Conservation (phyloP, 805 yeast genomes). For the Jamesozyma spencerorum region DNA sequence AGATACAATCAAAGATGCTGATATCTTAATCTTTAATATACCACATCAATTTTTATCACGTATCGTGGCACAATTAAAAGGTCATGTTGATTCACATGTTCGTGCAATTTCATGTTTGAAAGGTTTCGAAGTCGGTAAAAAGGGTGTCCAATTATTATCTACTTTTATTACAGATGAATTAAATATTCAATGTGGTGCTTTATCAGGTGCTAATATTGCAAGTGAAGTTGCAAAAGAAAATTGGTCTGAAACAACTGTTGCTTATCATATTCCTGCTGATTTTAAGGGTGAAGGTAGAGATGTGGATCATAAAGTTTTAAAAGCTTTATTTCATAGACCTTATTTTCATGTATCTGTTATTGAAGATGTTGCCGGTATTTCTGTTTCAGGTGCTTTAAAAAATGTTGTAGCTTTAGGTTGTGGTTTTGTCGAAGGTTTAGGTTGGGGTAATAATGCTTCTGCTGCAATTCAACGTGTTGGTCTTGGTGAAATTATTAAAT, state of each 20-base stretch:
- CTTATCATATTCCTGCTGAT: slow-evolving; percentile 68
- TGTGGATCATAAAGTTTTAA: slow-evolving; percentile 62
- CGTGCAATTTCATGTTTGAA: slow-evolving; percentile 93
- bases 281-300: slow-evolving; percentile 37
- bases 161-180: slow-evolving; percentile 69
- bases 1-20: slow-evolving; percentile 70
- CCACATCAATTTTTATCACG: slow-evolving; percentile 92
- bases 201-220: slow-evolving; percentile 95
- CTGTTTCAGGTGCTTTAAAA: slow-evolving; percentile 94
- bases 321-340: slow-evolving; percentile 88
- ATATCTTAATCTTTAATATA: slow-evolving; percentile 83
- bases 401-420: slow-evolving; percentile 94
- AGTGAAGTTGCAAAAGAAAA: slow-evolving; percentile 91
- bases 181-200: slow-evolving; percentile 88
- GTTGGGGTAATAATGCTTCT: slow-evolving; percentile 99
- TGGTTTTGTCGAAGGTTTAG: slow-evolving; percentile 94
- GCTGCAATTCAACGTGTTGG: slow-evolving; percentile 97
- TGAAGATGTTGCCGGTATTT: slow-evolving; percentile 90
- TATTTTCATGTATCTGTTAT: slow-evolving; percentile 94
- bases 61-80: slow-evolving; percentile 67
- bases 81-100: slow-evolving; percentile 56
- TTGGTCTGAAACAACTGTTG: slow-evolving; percentile 97
- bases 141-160: slow-evolving; percentile 78
- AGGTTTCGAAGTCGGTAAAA: slow-evolving; percentile 81
- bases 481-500: slow-evolving; percentile 76